Conservation (phyloP, 2,329 filamentous ascomycete genomes). For the Corynespora cassiicola region DNA sequence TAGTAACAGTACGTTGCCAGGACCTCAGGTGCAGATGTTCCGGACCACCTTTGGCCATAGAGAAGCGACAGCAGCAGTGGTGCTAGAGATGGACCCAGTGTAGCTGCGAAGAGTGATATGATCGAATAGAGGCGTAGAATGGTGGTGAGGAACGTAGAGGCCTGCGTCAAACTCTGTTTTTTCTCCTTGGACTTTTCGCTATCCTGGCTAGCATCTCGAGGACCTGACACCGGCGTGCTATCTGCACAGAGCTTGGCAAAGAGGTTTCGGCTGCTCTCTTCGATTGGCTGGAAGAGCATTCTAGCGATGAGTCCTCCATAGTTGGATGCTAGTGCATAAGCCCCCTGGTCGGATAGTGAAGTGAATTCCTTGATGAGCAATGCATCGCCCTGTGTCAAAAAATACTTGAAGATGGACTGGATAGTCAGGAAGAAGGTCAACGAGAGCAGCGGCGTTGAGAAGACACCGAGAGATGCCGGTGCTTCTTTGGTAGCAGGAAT, state of each 20-base stretch:
- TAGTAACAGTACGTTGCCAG: constrained; percentile 88
- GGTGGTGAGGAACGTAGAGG: constrained; percentile 61
- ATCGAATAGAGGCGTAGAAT: constrained; percentile 78
- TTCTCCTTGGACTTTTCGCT: constrained; percentile 15
- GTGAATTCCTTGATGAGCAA: constrained; percentile 83
- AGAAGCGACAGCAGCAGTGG: constrained; percentile 76
- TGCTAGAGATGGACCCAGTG: constrained; percentile 77
- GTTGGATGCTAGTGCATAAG: constrained; percentile 92
- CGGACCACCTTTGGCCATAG: constrained; percentile 78
- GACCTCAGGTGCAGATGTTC: constrained; percentile 73
- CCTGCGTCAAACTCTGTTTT: constrained; percentile 44
- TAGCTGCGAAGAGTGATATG: constrained; percentile 71
- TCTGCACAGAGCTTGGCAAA: constrained; percentile 79
- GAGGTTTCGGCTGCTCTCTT: constrained; percentile 89
- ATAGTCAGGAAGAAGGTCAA: constrained; percentile 84
- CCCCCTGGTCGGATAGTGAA: constrained; percentile 80
- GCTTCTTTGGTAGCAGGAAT: constrained; percentile 46
- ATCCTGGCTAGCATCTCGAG: constrained; percentile 3
- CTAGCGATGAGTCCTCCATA: constrained; percentile 87
- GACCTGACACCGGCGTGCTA: constrained; percentile 15
- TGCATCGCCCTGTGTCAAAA: constrained; percentile 93
- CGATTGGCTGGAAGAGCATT: constrained; percentile 91
- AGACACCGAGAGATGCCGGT: constrained; percentile 44
- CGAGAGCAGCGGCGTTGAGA: constrained; percentile 73
- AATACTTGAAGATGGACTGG: constrained; percentile 88